Evolutionary conservation across 192 early-diverging fungal species (phyloP), one percentile per base, ranked within the genome.

Genomic region (Dissophora globulifera): DNA sequence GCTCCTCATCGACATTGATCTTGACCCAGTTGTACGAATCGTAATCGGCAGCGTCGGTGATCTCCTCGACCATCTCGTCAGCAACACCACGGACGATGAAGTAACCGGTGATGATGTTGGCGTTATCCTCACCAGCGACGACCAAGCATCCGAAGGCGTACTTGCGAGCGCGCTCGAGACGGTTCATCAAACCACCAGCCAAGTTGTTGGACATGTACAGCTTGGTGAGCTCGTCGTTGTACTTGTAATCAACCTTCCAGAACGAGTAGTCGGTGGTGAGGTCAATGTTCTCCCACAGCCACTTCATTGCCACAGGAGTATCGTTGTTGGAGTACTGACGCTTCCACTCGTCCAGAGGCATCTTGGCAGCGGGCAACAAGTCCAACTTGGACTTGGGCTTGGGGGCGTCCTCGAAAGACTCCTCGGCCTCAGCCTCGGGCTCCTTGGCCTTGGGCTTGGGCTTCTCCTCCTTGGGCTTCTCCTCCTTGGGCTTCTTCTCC

Each of bases 321-420:
- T 95, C 89, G 85, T 96, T 94, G 92, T 98, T 98, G 54, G 95
- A 96, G 90, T 98, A 98, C 83, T 93, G 90, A 59, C 95, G 91
- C 88, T 98, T 98, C 95, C 96, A 98, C 66, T 92, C 91, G 61
- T 98, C 95, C 49, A 98, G 75, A 68, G 86, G 81, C 83, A 98
- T 91, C 63, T 83, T 71, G 67, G 93, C 89, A 50, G 89, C 88
- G 62, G 94, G 95, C 67, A 96, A 86, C 68, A 90, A 82, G 76
- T 96, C 94, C 61, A 96, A 83, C 78, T 89, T 88, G 87, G 89
- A 93, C 92, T 97, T 95, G 78, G 88, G 88, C 89, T 96, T 95
- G 79, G 95, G 93, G 60, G 81, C 87, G 59, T 91, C 90, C 69
- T 90, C 86, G 46, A 81, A 69, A 33, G 78, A 78, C 58, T 86